Percentiles rank a stretch among this genome's conserved stretches.
These are phyloP conservation scores for Aspergillus haitiensis DNA, from an alignment of 495 filamentous ascomycete genomes.

Conservation along the genomic window DNA sequence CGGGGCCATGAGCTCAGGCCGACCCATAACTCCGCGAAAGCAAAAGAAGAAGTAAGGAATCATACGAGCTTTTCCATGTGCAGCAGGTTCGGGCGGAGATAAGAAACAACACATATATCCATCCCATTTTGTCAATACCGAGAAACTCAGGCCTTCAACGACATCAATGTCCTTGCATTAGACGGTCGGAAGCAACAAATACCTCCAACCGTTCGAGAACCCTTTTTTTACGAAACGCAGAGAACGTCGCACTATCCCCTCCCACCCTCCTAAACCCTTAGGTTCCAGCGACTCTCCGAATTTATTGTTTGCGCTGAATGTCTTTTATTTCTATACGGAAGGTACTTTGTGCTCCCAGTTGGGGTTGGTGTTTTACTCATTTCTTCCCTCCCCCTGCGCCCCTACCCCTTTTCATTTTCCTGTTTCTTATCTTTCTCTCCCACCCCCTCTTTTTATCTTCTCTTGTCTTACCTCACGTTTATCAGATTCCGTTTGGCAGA, in stretches of 20 bases:
- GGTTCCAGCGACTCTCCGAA: conserved; percentile 25
- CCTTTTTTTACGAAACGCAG: conserved; percentile 22
- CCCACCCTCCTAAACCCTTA: conserved; percentile 15
- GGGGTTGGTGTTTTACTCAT: conserved; percentile 26
- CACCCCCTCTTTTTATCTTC: conserved; percentile 20
- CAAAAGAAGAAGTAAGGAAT: conserved; percentile 79
- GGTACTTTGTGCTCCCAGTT: conserved; percentile 26
- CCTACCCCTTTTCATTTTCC: conserved; percentile 18
- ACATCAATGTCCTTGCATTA: conserved; percentile 29
- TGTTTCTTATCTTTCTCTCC: conserved; percentile 19
- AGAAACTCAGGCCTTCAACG: conserved; percentile 25
- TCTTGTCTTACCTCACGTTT: conserved; percentile 32
- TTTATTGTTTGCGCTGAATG: conserved; percentile 25
- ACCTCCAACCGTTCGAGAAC: conserved; percentile 21
- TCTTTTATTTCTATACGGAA: conserved; percentile 28
- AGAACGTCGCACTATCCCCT: conserved; percentile 25
- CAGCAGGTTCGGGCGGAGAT: conserved; percentile 97
- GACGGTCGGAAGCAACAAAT: conserved; percentile 26
- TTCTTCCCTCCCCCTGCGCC: conserved; percentile 23
- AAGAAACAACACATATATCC: conserved; percentile 43
- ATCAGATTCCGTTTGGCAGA: conserved; percentile 37
- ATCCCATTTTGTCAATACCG: conserved; percentile 24
- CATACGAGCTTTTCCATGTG: conserved; percentile 80
- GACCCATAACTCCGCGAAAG: conserved; percentile 86
- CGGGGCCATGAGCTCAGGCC: conserved; percentile 82